Conservation (phyloP, 2,329 filamentous ascomycete genomes). For the Penicillium sp. region DNA sequence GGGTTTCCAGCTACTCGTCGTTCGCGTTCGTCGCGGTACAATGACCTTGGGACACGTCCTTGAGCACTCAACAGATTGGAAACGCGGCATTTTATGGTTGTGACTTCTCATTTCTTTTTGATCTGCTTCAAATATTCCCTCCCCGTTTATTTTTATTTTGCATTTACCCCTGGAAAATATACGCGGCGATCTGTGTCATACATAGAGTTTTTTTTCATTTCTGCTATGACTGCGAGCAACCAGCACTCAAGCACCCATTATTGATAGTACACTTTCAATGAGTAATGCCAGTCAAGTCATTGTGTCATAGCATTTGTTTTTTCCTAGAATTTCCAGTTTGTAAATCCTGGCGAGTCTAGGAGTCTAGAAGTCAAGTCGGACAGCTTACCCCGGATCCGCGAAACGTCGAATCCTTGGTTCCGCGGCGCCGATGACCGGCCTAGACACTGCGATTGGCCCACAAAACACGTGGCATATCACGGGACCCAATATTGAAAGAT, state of each 20-base stretch:
- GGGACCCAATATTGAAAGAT: conserved; percentile 4
- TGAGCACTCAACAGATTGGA: conserved; percentile 11
- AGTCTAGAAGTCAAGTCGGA: neutral
- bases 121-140: conserved; percentile 1
- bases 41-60: neutral
- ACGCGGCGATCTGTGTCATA: conserved; percentile 6
- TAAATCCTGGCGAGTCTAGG: neutral
- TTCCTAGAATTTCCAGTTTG: neutral
- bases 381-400: conserved; percentile 26
- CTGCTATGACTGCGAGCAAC: neutral
- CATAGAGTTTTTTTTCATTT: conserved; percentile 13
- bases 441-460: neutral
- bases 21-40: neutral
- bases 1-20: neutral
- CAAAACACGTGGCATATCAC: conserved; percentile 20
- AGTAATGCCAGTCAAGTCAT: neutral
- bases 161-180: conserved; percentile 11
- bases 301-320: neutral
- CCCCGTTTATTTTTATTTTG: conserved; percentile 2
- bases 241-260: conserved; percentile 1
- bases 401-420: conserved; percentile 17
- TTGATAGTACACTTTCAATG: neutral
- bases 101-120: conserved; percentile 4
- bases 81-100: conserved; percentile 12
- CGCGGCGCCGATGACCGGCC: conserved; percentile 5